phyloP scores from a whole-genome alignment of 805 yeast genomes.

The Hagleromyces aurorensis region DNA sequence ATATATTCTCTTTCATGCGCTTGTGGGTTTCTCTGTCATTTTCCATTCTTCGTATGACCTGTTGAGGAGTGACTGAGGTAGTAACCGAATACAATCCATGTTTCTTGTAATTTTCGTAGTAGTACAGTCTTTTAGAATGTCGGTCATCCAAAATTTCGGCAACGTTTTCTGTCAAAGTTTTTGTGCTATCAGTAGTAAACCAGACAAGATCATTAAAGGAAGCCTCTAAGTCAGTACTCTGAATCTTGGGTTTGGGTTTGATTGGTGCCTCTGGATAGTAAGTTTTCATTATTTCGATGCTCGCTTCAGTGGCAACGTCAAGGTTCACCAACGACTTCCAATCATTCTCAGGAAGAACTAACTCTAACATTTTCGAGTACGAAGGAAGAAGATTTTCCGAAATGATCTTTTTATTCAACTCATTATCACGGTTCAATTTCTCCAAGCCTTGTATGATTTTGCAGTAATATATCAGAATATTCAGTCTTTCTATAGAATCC shows the following conservation, averaged over 20 bases:
- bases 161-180: no score
- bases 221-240: no score
- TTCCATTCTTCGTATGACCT: conserved; percentile 74
- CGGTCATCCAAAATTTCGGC: conserved; percentile 7
- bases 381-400: conserved; percentile 21
- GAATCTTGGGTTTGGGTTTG: no score
- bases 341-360: conserved; percentile 16
- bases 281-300: no score
- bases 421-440: conserved; percentile 15
- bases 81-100: conserved; percentile 6
- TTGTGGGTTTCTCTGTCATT: conserved; percentile 90
- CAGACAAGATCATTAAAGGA: no score
- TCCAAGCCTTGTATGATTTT: conserved; percentile 23
- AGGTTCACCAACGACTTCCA: conserved; percentile 18
- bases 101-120: conserved; percentile 6
- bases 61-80: conserved; percentile 33
- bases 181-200: no score
- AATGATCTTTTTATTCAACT: conserved; percentile 17
- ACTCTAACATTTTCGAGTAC: conserved; percentile 16
- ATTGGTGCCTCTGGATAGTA: no score
- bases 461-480: conserved; percentile 21
- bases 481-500: conserved; percentile 26
- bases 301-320: conserved; percentile 14
- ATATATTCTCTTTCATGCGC: conserved; percentile 67
- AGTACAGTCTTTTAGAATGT: conserved; percentile 8